Conservation (phyloP, 129 eudicot species). For the Erigeron canadensis region DNA sequence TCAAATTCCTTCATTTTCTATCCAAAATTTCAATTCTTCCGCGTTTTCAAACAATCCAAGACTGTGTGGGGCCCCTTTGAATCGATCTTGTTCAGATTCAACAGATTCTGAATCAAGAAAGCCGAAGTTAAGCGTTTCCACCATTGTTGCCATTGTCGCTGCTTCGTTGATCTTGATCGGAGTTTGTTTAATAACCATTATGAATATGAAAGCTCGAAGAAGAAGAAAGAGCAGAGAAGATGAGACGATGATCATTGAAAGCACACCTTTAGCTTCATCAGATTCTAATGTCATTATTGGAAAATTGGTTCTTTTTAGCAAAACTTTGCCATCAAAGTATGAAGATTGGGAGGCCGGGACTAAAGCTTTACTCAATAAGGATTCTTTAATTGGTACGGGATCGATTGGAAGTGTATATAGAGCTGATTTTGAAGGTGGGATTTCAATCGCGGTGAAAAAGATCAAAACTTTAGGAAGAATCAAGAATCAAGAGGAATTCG, state of each 20-base stretch:
- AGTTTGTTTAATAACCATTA: conserved; percentile 59
- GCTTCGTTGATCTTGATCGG: conserved; percentile 80
- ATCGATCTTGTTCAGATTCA: conserved; percentile 41
- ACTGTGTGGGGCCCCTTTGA: conserved; percentile 76
- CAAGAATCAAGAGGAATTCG: conserved; percentile 86
- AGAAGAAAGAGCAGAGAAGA: conserved; percentile 51
- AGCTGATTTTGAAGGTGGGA: conserved; percentile 78
- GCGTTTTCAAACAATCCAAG: conserved; percentile 66
- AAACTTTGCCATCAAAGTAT: conserved; percentile 80
- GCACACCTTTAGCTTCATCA: conserved; percentile 76
- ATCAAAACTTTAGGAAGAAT: conserved; percentile 83
- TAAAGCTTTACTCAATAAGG: conserved; percentile 87
- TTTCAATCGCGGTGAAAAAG: conserved; percentile 82
- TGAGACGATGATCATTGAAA: conserved; percentile 52
- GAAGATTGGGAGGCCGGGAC: conserved; percentile 98
- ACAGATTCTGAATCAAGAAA: conserved; percentile 36
- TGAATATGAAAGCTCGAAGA: conserved; percentile 72
- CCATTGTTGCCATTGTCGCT: conserved; percentile 87
- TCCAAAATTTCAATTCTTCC: conserved; percentile 50
- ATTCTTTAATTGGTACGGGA: conserved; percentile 77
- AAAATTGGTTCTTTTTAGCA: conserved; percentile 91
- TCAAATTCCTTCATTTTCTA: conserved; percentile 51
- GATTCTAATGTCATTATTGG: conserved; percentile 77
- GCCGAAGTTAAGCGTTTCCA: conserved; percentile 61
- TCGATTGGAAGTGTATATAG: conserved; percentile 78